Evolutionary conservation across 768 basidiomycete species (phyloP).

Genomic region (Lactifluus subvellereus): DNA sequence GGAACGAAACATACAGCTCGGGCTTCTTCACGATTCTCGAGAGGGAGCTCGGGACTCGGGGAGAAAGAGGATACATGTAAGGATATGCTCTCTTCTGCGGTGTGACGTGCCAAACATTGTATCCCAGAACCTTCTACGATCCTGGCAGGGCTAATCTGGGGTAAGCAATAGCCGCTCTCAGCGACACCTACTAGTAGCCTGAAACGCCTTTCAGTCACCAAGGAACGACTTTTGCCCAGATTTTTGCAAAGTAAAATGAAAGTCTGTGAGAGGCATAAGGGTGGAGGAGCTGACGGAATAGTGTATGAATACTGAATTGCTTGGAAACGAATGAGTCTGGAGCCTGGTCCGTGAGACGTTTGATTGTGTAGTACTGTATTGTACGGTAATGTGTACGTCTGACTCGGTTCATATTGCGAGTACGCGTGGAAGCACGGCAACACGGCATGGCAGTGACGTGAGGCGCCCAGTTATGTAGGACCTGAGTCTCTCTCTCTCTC

Average conservation of each 20-base stretch:
- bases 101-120: background rate
- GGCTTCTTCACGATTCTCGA: slow-evolving; percentile 50
- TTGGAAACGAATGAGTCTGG: too few relatives aligned
- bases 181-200: background rate
- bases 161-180: slow-evolving; percentile 31
- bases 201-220: slow-evolving; percentile 32
- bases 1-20: slow-evolving; percentile 50
- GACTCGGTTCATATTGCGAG: too few relatives aligned
- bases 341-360: too few relatives aligned
- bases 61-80: slow-evolving; percentile 58
- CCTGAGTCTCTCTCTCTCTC: background rate
- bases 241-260: slow-evolving; percentile 31
- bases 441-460: background rate
- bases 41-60: slow-evolving; percentile 44
- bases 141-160: slow-evolving; percentile 46
- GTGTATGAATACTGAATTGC: background rate
- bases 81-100: slow-evolving; percentile 12
- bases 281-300: background rate
- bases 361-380: too few relatives aligned
- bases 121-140: slow-evolving; percentile 42
- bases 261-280: background rate
- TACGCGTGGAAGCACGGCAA: background rate
- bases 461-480: too few relatives aligned
- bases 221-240: slow-evolving; percentile 42
- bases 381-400: too few relatives aligned